These are phyloP conservation scores for Onygenales sp. DNA, from an alignment of 2,329 filamentous ascomycete species.

Conservation along the genomic window DNA sequence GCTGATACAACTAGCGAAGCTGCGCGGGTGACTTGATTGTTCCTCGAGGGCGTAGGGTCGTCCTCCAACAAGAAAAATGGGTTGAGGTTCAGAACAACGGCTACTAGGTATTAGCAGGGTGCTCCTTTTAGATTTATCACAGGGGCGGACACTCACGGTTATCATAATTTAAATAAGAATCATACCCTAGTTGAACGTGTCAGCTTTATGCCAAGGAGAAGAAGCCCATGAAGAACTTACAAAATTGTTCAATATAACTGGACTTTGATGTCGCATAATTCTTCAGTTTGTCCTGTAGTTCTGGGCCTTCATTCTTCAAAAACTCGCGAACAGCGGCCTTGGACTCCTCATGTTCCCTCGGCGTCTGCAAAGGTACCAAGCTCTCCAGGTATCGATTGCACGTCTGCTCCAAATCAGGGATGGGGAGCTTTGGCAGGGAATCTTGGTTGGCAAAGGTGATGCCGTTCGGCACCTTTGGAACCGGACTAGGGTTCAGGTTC, in stretches of 20 bases:
- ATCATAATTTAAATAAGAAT: conserved; percentile 96
- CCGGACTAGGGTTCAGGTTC: conserved; percentile 29
- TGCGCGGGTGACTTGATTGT: conserved; percentile 91
- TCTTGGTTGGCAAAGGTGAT: conserved; percentile 88
- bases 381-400: conserved; percentile 71
- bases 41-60: conserved; percentile 89
- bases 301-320: conserved; percentile 66
- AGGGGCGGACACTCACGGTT: conserved; percentile 47
- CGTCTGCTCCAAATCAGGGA: conserved; percentile 73
- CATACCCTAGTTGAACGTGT: conserved; percentile 62
- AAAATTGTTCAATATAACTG: conserved; percentile 98
- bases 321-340: conserved; percentile 74
- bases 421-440: conserved; percentile 80
- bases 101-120: conserved; percentile 15
- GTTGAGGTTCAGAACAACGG: conserved; percentile 93
- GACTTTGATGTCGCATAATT: conserved; percentile 82
- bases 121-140: background rate
- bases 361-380: conserved; percentile 69
- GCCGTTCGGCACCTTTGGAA: conserved; percentile 47
- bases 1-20: conserved; percentile 87
- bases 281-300: conserved; percentile 80
- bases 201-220: background rate
- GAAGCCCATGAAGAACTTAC: conserved; percentile 45
- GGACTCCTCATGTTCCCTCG: conserved; percentile 75
- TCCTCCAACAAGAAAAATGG: conserved; percentile 97